A percentile compares a stretch with the other conserved stretches of the same genome.
Conservation (phyloP, 371 early-diverging fungal genomes). For the Circinella minor region DNA sequence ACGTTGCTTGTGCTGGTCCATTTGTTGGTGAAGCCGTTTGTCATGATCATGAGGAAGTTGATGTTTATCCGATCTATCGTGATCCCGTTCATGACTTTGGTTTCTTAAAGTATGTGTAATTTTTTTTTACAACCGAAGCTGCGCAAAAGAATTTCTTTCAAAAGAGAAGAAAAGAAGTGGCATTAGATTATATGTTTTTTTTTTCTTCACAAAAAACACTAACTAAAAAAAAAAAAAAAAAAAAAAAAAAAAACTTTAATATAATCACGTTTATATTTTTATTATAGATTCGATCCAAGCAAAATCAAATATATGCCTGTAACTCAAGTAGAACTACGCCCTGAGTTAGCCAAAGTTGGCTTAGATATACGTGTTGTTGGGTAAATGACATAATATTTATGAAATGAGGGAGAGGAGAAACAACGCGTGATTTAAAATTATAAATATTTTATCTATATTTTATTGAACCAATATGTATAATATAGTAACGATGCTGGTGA, state of each 20-base stretch:
- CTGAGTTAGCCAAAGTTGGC: constrained; percentile 87
- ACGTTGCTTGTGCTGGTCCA: constrained; percentile 92
- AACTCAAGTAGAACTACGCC: constrained; percentile 76
- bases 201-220: too few relatives aligned
- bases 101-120: constrained; percentile 42
- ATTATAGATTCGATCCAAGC: constrained; percentile 67
- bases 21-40: constrained; percentile 88
- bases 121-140: not conserved
- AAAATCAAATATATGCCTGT: constrained; percentile 84
- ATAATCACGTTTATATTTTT: not conserved
- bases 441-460: not conserved
- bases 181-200: too few relatives aligned
- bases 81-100: constrained; percentile 85
- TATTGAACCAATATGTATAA: not conserved
- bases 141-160: not conserved
- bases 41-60: constrained; percentile 92
- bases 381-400: constrained; percentile 24
- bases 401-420: too few relatives aligned
- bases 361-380: constrained; percentile 93
- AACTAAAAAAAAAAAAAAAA: too few relatives aligned
- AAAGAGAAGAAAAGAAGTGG: not conserved
- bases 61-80: constrained; percentile 83
- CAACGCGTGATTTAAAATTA: too few relatives aligned
- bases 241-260: not conserved
- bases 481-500: constrained; percentile 89